A percentile compares a stretch with the other conserved stretches of the same genome.
Conservation (phyloP, 208 protist genomes). For the Naegleria lovaniensis region DNA sequence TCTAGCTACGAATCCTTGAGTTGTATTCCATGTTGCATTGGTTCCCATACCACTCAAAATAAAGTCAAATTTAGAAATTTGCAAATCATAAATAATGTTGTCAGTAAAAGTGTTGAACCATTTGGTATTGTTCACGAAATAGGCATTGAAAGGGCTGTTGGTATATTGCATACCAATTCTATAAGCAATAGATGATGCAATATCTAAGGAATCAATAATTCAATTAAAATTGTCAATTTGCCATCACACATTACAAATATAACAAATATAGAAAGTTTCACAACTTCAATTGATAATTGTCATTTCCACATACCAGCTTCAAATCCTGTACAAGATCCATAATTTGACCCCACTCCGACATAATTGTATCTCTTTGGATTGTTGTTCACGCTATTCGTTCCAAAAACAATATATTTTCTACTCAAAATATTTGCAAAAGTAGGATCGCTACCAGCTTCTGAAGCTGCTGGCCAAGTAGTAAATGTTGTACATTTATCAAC, state of each 20-base stretch:
- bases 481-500: neutral
- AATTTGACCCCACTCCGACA: neutral
- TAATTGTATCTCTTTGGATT: neutral
- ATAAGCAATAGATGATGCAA: neutral
- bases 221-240: too few species aligned
- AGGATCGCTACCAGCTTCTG: neutral
- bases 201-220: too few species aligned
- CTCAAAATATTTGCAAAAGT: neutral
- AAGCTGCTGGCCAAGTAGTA: neutral
- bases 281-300: neutral
- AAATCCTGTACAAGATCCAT: neutral
- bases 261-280: neutral
- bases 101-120: neutral
- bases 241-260: too few species aligned
- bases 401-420: neutral
- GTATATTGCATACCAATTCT: neutral
- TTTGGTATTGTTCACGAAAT: neutral
- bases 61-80: neutral
- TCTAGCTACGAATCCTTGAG: neutral
- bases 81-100: neutral
- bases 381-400: neutral
- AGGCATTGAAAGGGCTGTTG: neutral
- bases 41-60: neutral
- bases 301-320: neutral
- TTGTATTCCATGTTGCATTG: neutral